Evolutionary conservation across 2,329 filamentous ascomycete species (phyloP).

Genomic region (Pseudopyrenochaeta lycopersici): DNA sequence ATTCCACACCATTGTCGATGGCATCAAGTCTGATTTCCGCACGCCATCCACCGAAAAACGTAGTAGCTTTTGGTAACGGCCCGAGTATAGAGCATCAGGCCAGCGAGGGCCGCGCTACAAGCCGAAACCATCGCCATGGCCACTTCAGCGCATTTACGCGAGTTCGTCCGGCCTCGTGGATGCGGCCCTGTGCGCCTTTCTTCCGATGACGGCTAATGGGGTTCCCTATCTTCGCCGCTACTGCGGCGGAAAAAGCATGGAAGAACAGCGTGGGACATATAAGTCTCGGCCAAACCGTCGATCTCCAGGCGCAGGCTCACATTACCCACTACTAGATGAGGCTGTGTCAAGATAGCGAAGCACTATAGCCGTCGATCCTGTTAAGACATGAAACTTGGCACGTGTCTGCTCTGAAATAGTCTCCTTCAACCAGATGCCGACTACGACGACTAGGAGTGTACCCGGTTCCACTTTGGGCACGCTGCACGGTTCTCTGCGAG

Average conservation of each 20-base stretch:
- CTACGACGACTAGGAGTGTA: slow-evolving; percentile 5
- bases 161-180: background rate
- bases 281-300: slow-evolving; percentile 18
- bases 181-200: background rate
- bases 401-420: background rate
- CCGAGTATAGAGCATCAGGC: background rate
- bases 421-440: slow-evolving; percentile 1
- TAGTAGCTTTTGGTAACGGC: background rate
- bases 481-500: background rate
- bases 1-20: slow-evolving; percentile 7
- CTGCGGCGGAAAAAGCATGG: slow-evolving; percentile 13
- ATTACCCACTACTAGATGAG: slow-evolving; percentile 23
- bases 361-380: slow-evolving; percentile 22
- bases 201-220: background rate
- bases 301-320: slow-evolving; percentile 8
- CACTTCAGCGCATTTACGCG: background rate
- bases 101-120: slow-evolving; percentile 1
- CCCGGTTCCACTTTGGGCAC: slow-evolving; percentile 7
- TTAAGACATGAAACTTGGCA: slow-evolving; percentile 17
- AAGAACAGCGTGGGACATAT: slow-evolving; percentile 11
- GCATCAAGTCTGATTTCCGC: slow-evolving; percentile 3
- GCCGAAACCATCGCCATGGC: slow-evolving; percentile 2
- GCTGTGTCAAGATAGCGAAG: slow-evolving; percentile 42
- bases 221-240: background rate
- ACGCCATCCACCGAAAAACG: slow-evolving; percentile 3